Conservation (phyloP, 2,329 filamentous ascomycete species). For the Bipolaris gigantea region DNA sequence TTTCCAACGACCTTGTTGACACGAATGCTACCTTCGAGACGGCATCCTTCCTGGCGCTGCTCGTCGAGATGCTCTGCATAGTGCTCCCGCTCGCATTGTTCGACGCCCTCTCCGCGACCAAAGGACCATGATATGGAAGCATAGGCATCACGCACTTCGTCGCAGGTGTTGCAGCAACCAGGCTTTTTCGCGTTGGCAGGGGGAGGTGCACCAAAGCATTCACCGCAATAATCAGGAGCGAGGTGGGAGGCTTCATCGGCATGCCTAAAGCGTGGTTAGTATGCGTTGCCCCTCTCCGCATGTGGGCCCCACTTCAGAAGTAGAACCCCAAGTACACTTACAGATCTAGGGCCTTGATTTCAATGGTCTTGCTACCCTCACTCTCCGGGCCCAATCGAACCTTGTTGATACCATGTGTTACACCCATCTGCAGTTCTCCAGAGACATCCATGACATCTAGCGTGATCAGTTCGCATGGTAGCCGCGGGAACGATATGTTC, state of each 20-base stretch:
- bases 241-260: conserved; percentile 72
- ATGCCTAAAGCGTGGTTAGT: conserved; percentile 55
- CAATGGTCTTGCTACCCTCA: conserved; percentile 67
- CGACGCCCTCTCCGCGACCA: conserved; percentile 85
- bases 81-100: conserved; percentile 94
- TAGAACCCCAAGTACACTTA: conserved; percentile 21
- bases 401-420: conserved; percentile 90
- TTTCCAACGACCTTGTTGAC: conserved; percentile 99
- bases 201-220: conserved; percentile 82
- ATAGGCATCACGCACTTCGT: conserved; percentile 95
- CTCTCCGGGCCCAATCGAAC: conserved; percentile 72
- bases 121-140: conserved; percentile 90
- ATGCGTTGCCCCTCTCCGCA: background rate
- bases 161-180: conserved; percentile 97
- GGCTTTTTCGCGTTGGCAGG: conserved; percentile 72
- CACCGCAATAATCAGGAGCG: conserved; percentile 88
- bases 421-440: conserved; percentile 92
- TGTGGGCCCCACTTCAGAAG: no score
- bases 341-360: conserved; percentile 45
- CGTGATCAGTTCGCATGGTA: conserved; percentile 93
- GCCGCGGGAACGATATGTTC: conserved; percentile 91
- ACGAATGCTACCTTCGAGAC: conserved; percentile 85
- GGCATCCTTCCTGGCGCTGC: conserved; percentile 89
- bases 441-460: conserved; percentile 99
- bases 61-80: conserved; percentile 86